A percentile compares a stretch with the other conserved stretches of the same genome.
Evolutionary conservation across 2,329 filamentous ascomycete species (phyloP).

Genomic region (Apiospora hydei): DNA sequence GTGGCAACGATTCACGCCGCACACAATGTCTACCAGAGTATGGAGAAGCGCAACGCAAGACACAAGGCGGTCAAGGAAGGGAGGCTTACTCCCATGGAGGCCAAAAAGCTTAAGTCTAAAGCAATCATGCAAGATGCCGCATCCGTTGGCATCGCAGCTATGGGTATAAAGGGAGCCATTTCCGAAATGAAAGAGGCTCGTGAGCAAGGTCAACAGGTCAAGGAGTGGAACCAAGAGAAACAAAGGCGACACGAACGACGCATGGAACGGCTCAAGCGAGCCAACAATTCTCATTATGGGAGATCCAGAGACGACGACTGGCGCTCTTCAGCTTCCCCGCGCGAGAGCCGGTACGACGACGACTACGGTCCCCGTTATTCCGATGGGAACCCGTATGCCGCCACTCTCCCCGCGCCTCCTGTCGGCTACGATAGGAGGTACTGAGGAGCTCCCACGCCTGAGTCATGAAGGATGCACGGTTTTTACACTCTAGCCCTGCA

Average conservation of each 20-base stretch:
- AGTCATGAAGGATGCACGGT: constrained; percentile 25
- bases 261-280: constrained; percentile 45
- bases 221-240: constrained; percentile 58
- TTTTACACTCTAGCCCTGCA: background rate
- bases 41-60: constrained; percentile 62
- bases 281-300: constrained; percentile 40
- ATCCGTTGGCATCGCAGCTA: constrained; percentile 63
- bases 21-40: constrained; percentile 64
- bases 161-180: constrained; percentile 65
- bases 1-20: constrained; percentile 68
- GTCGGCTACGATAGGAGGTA: constrained; percentile 48
- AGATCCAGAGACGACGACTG: constrained; percentile 54
- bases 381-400: constrained; percentile 56
- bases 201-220: constrained; percentile 56
- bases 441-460: constrained; percentile 29
- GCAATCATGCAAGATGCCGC: constrained; percentile 65
- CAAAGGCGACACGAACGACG: constrained; percentile 57
- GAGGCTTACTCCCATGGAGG: constrained; percentile 56
- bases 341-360: constrained; percentile 48
- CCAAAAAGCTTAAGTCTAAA: constrained; percentile 64
- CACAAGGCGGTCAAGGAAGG: constrained; percentile 63
- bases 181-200: constrained; percentile 63
- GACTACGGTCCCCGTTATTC: constrained; percentile 53
- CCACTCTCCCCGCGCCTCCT: constrained; percentile 51
- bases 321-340: constrained; percentile 50